These are phyloP conservation scores for Dactylellina haptotyla DNA, from an alignment of 2,329 filamentous ascomycete genomes.

Conservation along the genomic window DNA sequence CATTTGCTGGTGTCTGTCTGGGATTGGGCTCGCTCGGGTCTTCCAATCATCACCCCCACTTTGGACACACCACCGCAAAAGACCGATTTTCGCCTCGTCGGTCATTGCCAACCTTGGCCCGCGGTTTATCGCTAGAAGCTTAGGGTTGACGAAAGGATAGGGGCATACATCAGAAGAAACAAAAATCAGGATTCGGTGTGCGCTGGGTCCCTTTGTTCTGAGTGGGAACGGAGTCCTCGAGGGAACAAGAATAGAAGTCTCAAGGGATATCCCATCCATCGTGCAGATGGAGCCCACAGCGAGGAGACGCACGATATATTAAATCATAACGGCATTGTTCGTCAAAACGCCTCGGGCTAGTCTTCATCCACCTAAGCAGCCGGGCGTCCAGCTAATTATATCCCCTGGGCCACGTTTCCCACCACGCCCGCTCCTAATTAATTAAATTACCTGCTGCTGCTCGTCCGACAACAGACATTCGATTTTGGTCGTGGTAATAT, in stretches of 20 bases:
- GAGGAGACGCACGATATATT: too few relatives aligned
- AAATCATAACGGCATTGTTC: neutral
- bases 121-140: neutral
- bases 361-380: neutral
- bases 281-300: neutral
- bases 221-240: too few relatives aligned
- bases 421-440: neutral
- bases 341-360: neutral
- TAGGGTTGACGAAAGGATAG: too few relatives aligned
- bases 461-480: neutral
- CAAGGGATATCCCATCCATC: too few relatives aligned
- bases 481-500: too few relatives aligned
- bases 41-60: constrained; percentile 39
- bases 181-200: too few relatives aligned
- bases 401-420: neutral
- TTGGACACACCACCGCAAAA: constrained; percentile 15
- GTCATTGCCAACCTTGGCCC: constrained; percentile 25
- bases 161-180: neutral
- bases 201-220: too few relatives aligned
- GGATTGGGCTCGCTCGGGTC: neutral
- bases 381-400: neutral
- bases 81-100: constrained; percentile 24
- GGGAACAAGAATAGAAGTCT: too few relatives aligned
- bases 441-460: neutral
- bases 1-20: neutral